phyloP scores from a whole-genome alignment of 2,329 filamentous ascomycete genomes.

The Hypoxylon sp. region DNA sequence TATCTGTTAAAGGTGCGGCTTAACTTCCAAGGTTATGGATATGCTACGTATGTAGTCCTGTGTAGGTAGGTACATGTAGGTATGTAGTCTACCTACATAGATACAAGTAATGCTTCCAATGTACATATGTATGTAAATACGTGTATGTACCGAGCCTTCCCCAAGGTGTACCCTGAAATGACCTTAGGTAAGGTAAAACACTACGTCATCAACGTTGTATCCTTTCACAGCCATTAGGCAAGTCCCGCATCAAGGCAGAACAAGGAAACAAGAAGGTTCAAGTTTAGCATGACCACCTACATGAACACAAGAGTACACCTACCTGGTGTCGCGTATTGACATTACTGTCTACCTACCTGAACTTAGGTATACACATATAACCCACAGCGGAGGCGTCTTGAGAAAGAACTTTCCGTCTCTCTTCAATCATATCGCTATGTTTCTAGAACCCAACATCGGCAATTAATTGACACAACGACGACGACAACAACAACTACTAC shows the following conservation, averaged over 20 bases:
- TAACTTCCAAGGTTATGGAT: too few species aligned
- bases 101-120: not conserved
- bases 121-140: not conserved
- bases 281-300: not conserved
- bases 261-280: conserved; percentile 3
- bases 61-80: not conserved
- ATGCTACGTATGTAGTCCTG: too few species aligned
- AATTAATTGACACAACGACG: not conserved
- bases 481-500: too few species aligned
- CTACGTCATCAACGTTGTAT: conserved; percentile 30
- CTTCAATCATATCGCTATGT: not conserved
- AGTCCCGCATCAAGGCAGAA: conserved; percentile 17
- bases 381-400: not conserved
- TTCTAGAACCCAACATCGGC: not conserved
- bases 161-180: not conserved
- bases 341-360: not conserved
- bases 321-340: too few species aligned
- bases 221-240: conserved; percentile 4
- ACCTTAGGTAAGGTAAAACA: conserved; percentile 18
- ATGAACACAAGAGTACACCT: not conserved
- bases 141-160: too few species aligned
- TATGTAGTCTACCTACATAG: not conserved
- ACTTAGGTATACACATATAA: too few species aligned
- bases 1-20: too few species aligned
- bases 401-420: not conserved